phyloP scores from a whole-genome alignment of 371 early-diverging fungal species.

The Chytridium lagenaria region DNA sequence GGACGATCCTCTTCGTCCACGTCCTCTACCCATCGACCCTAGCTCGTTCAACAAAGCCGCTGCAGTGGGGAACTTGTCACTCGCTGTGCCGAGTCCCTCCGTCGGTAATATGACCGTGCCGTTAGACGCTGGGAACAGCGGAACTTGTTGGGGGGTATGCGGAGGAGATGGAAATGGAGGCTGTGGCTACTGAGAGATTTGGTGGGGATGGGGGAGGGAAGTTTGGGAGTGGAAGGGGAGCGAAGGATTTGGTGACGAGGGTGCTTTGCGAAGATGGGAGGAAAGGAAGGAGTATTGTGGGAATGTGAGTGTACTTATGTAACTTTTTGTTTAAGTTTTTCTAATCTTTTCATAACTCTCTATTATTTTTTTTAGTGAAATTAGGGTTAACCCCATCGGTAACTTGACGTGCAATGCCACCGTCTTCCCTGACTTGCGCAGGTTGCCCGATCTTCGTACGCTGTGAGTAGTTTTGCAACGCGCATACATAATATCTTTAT shows the following conservation, averaged over 20 bases:
- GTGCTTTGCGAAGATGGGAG: not conserved
- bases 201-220: not conserved
- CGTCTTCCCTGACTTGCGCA: not conserved
- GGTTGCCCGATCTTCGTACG: not conserved
- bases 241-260: not conserved
- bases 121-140: too few relatives aligned
- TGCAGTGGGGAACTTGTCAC: too few relatives aligned
- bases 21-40: too few relatives aligned
- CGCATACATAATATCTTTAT: not conserved
- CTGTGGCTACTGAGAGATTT: not conserved
- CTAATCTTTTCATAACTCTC: not conserved
- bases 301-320: not conserved
- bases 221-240: not conserved
- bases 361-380: not conserved
- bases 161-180: not conserved
- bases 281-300: not conserved
- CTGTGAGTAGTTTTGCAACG: not conserved
- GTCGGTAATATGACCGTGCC: too few relatives aligned
- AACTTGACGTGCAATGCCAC: constrained; percentile 1
- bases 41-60: too few relatives aligned
- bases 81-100: too few relatives aligned
- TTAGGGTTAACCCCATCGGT: not conserved
- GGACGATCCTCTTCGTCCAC: too few relatives aligned
- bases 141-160: too few relatives aligned
- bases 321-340: not conserved